Evolutionary conservation across 495 filamentous ascomycete species (phyloP).

Genomic region (Hypoxylon lienhwacheense): DNA sequence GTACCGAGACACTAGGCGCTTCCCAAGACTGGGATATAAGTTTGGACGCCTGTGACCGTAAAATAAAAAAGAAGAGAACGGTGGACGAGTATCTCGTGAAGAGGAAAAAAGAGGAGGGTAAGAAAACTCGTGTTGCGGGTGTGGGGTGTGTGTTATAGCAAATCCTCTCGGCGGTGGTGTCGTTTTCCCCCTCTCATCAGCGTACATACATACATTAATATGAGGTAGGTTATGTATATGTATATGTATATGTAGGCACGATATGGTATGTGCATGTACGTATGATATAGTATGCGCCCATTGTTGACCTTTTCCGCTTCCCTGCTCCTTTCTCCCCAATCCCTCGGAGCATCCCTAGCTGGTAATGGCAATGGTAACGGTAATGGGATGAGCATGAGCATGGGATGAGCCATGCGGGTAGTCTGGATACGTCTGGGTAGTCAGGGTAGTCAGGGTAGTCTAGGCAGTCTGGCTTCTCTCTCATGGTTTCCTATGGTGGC

Average conservation of each 20-base stretch:
- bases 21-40: slow-evolving; percentile 62
- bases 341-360: slow-evolving; percentile 35
- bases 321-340: slow-evolving; percentile 15
- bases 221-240: no score
- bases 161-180: slow-evolving; percentile 19
- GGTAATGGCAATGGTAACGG: slow-evolving; percentile 4
- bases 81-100: slow-evolving; percentile 50
- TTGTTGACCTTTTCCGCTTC: slow-evolving; percentile 6
- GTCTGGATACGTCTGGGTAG: no score
- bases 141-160: slow-evolving; percentile 50
- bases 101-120: slow-evolving; percentile 53
- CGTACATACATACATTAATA: no score
- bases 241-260: no score
- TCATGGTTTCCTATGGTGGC: slow-evolving; percentile 20
- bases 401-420: slow-evolving; percentile 16
- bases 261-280: no score
- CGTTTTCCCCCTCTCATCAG: slow-evolving; percentile 20
- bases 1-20: slow-evolving; percentile 56
- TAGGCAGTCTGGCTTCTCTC: no score
- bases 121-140: slow-evolving; percentile 50
- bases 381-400: slow-evolving; percentile 16
- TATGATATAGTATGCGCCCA: slow-evolving; percentile 3
- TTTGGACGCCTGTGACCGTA: slow-evolving; percentile 56
- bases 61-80: slow-evolving; percentile 56
- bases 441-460: no score